Conservation (phyloP, 2,329 filamentous ascomycete genomes). For the Clonostachys chloroleuca region DNA sequence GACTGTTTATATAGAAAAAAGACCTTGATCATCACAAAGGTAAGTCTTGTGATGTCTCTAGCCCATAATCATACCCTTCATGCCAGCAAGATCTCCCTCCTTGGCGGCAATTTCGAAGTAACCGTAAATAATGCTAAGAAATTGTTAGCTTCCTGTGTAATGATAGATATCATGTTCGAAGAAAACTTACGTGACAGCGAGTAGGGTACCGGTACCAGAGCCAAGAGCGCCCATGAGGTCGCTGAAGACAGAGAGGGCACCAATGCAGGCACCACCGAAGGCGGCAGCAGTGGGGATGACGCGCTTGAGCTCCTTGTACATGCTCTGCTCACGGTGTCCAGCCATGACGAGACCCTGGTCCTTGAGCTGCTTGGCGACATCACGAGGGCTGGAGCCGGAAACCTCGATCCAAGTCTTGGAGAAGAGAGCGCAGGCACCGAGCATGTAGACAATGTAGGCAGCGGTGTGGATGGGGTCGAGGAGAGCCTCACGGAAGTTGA, state of each 20-base stretch:
- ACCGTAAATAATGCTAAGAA: constrained; percentile 89
- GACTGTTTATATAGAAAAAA: too few species aligned
- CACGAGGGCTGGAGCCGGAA: constrained; percentile 92
- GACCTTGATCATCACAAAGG: too few species aligned
- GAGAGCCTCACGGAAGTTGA: constrained; percentile 96
- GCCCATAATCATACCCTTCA: constrained; percentile 71
- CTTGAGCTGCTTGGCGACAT: constrained; percentile 99
- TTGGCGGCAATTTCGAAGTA: constrained; percentile 99
- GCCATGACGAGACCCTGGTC: constrained; percentile 99
- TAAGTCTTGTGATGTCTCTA: constrained; percentile 22
- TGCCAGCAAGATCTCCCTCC: constrained; percentile 88
- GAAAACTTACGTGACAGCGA: constrained; percentile 89
- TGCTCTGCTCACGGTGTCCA: constrained; percentile 98
- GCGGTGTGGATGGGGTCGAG: constrained; percentile 95
- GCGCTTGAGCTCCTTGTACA: constrained; percentile 99
- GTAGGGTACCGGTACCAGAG: constrained; percentile 93
- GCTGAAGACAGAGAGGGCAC: constrained; percentile 90
- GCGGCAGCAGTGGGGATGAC: constrained; percentile 97
- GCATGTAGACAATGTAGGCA: constrained; percentile 96
- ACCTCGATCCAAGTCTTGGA: constrained; percentile 99
- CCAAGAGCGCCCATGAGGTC: constrained; percentile 95
- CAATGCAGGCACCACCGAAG: constrained; percentile 98
- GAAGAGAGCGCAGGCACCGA: constrained; percentile 95
- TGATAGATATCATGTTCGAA: not conserved
- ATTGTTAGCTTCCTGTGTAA: constrained; percentile 21